Base-by-base conservation (phyloP, 352 stramenopile genomes). In the Phytophthora citricola region DNA sequence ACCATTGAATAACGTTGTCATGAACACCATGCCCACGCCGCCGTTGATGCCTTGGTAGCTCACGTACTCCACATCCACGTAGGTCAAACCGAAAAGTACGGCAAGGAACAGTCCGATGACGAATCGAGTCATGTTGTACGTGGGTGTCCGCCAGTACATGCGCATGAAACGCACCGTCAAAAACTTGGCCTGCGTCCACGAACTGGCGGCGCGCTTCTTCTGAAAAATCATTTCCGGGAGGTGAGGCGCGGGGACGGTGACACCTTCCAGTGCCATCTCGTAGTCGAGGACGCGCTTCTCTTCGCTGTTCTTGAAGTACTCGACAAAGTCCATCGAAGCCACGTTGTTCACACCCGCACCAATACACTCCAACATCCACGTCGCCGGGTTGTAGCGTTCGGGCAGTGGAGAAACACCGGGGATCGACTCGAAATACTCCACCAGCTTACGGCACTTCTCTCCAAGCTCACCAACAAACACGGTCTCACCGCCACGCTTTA, bases 71-170 rank as follows among this genome's bases (percentile, higher is more conserved):
- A 58, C 54, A 36, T 70, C 26, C 9, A 65, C 20, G 41, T 65
- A 65, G 2, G 50, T 63, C 26, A 65, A 43, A 12, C 62, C 62
- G 26, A 66, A 70, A 5, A 70, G 47, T 1, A 65, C 8, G n/a
- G 54, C 62, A 2, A 70, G 55, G 17, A 66, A 58, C 11, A 70
- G 17, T 11, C 53, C 56, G n/a, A 95, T 69, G 12, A 89, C 57
- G 8, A 90, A 67, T 0, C 91, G 80, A 3, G 83, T 82, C 12
- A 91, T 57, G 72, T 95, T 96, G 71, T 97, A 97, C 46, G 75
- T 77, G 32, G 89, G 86, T 31, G 78, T 92, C 27, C 91, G 78
- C 82, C 81, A 97, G 66, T 97, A 97, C 43, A 87, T 81, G 31
- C 70, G 63, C 43, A 78, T 63, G 34, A 73, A 73, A 12, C 65